phyloP scores from a whole-genome alignment of 805 yeast genomes.

The Saturnispora zaruensis region DNA sequence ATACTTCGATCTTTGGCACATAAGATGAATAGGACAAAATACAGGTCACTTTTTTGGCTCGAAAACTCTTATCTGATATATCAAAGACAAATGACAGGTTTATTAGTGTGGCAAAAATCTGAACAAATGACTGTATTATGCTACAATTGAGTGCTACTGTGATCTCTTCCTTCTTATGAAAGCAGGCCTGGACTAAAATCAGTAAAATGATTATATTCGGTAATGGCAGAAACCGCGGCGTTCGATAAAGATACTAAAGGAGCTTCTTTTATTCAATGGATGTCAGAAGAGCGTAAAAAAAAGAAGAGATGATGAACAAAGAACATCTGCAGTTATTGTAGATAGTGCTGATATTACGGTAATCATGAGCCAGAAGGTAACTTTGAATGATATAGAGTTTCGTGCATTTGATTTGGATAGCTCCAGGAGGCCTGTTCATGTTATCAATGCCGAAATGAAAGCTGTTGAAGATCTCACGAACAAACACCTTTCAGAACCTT shows the following conservation, averaged over 20 bases:
- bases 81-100: not conserved
- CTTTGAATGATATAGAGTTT: constrained; percentile 6
- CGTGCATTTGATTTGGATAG: constrained; percentile 1
- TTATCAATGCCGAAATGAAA: constrained; percentile 35
- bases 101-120: not conserved
- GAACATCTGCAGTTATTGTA: not conserved
- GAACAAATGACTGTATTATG: not conserved
- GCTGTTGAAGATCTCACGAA: constrained; percentile 52
- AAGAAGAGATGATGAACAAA: not conserved
- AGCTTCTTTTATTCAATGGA: not conserved
- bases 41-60: not conserved
- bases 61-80: not conserved
- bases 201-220: too few species aligned
- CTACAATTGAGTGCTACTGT: not conserved
- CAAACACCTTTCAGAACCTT: constrained; percentile 82
- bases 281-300: not conserved
- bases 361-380: constrained; percentile 1
- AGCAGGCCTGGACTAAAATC: not conserved
- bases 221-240: not conserved
- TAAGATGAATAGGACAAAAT: not conserved
- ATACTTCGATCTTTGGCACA: not conserved
- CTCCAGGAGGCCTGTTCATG: constrained; percentile 4
- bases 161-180: not conserved
- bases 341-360: not conserved
- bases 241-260: not conserved